Base-by-base conservation (phyloP, 768 basidiomycete species). In the Porpolomopsis calyptriformis region DNA sequence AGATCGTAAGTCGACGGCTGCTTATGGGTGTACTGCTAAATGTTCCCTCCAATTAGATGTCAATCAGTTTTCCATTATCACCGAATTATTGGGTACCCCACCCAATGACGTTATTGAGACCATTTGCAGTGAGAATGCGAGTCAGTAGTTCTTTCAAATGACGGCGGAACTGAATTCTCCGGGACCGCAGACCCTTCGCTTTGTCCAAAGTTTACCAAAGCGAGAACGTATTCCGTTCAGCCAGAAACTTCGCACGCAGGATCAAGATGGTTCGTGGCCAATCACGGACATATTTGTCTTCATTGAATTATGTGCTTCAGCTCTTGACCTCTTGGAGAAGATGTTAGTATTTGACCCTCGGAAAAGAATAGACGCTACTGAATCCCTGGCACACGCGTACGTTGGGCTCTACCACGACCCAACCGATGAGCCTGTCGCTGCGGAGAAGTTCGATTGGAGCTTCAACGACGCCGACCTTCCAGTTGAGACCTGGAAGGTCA, bases 31-130 rank as follows among this genome's bases (percentile, higher is more conserved):
- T 42, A 27, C 16, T 24, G 23, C 6, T 52, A 19, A 43, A 34
- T 27, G 47, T 10, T 14, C 29, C n/a, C 18, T 35, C 40, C 26
- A n/a, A 37, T 23, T 60, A 98, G 94, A 99, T 65, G 96, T 98
- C 56, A 92, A 99, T 70, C 96, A 99, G 64, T 98, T 99, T 70
- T 96, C 92, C 39, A 98, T 99, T 67, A 99, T 99, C 68, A 98
- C 94, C 35, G 94, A 99, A 63, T 71, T 98, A 12, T 70, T 99
- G 45, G 96, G 96, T 31, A 98, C 96, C n/a, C 96, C 96, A 26
- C 90, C 93, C 5, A 92, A 97, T 75, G 96, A 98, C 73, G 96
- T 98, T 70, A 98, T 99, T 56, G 83, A 96, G 67, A 98, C 96
- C 37, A 98, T 99, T 58, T 87, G 86, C 40, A 92, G 88, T 59